Evolutionary conservation across 192 early-diverging fungal genomes (phyloP).

Genomic region (Mortierella claussenii): DNA sequence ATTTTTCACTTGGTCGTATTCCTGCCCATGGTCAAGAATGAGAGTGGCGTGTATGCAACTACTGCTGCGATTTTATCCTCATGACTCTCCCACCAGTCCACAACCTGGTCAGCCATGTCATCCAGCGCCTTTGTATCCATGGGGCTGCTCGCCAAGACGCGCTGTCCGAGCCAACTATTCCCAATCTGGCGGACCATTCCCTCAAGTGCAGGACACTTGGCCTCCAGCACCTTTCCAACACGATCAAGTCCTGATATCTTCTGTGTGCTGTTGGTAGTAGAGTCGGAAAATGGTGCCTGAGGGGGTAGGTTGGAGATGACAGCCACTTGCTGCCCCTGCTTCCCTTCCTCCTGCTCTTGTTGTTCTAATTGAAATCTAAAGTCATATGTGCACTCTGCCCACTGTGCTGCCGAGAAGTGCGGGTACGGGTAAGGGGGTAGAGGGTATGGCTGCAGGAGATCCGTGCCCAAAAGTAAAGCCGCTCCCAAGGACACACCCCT

Average conservation of each 20-base stretch:
- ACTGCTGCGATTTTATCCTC: constrained; percentile 4
- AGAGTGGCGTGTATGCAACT: constrained; percentile 3
- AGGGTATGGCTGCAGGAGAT: background rate
- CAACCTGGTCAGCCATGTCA: constrained; percentile 31
- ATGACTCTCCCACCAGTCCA: constrained; percentile 50
- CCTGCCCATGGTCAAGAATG: background rate
- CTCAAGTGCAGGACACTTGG: constrained; percentile 25
- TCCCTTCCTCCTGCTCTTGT: background rate
- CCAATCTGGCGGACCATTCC: constrained; percentile 27
- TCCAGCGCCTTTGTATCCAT: constrained; percentile 27
- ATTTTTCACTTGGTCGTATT: background rate
- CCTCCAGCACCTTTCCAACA: constrained; percentile 34
- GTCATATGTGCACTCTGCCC: background rate
- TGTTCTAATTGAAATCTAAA: background rate
- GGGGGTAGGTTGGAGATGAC: background rate
- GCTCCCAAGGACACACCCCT: constrained; percentile 24
- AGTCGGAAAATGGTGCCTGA: no score
- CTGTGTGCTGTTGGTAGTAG: background rate
- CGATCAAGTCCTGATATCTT: constrained; percentile 32
- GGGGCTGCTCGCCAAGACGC: background rate
- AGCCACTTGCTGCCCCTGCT: background rate
- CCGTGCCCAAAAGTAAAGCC: constrained; percentile 12
- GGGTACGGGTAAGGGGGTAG: constrained; percentile 2
- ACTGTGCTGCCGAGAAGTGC: background rate
- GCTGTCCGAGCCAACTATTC: constrained; percentile 36